These are phyloP conservation scores for Jacaranda copaia DNA, from an alignment of 257 asterid genomes.

Conservation along the genomic window DNA sequence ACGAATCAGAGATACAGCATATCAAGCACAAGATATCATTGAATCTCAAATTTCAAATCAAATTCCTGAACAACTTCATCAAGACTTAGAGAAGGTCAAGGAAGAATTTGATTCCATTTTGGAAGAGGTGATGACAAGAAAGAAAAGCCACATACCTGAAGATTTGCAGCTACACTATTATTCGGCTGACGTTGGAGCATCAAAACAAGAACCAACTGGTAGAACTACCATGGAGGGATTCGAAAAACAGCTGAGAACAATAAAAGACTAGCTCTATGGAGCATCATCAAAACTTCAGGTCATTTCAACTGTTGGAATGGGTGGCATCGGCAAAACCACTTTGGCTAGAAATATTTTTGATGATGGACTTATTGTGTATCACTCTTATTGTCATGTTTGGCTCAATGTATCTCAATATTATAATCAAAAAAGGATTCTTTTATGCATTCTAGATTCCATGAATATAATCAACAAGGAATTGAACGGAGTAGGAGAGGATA, in stretches of 20 bases:
- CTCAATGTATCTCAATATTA: conserved; percentile 19
- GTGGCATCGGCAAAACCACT: conserved; percentile 30
- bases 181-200: not conserved
- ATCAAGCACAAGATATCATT: conserved; percentile 10
- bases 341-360: conserved; percentile 5
- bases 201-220: not conserved
- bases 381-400: conserved; percentile 5
- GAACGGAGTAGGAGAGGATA: not conserved
- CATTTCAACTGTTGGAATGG: conserved; percentile 26
- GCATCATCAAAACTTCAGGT: conserved; percentile 19
- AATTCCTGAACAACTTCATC: not conserved
- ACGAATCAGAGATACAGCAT: not conserved
- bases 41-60: not conserved
- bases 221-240: not conserved
- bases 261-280: conserved; percentile 6
- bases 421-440: not conserved
- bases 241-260: not conserved
- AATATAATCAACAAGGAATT: too few relatives aligned
- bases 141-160: not conserved
- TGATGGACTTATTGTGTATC: conserved; percentile 19
- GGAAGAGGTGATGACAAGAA: not conserved
- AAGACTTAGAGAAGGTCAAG: not conserved
- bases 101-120: not conserved
- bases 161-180: not conserved
- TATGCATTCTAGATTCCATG: not conserved